Base-by-base conservation (phyloP, 805 yeast genomes). In the Saccharomyces paradoxus region DNA sequence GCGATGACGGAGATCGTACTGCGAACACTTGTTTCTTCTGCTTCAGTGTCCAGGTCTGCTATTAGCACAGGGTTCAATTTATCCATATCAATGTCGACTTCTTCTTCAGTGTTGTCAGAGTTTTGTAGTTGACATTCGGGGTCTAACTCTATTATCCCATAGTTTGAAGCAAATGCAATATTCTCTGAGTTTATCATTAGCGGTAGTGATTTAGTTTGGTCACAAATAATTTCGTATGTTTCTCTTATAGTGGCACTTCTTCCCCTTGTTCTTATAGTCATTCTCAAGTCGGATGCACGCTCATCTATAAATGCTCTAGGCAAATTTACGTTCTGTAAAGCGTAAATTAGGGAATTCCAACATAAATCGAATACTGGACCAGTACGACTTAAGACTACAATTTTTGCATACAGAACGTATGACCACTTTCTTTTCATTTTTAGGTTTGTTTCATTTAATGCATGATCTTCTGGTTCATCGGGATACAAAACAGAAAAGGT, bases 281-380 rank as follows among this genome's bases (percentile, higher is more conserved):
- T 77, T 55, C 77, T 74, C 57, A 81, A 67, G 63, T 77, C 78
- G 49, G 75, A 76, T 32, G 78, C 81, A 57, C 75, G 77, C 68
- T 86, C 90, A 59, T 86, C 88, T 48, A 84, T 71, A 58, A 79
- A 85, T 5, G 88, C 82, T 41, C 77, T 70, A 2, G 97, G 97
- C 30, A 91, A 73, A 58, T 73, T 72, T 2, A 83, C 78, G 52
- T 77, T 74, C 53, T 76, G 66, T 53, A 91, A 71, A 0, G 96
- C 94, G 31, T 77, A 72, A 4, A 86, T 64, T 26, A 89, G 68
- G 2, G 91, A 80, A 22, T 78, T 80, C 82, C 90, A 86, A 49
- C 87, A 84, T 10, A 85, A 70, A 63, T 90, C 97, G 62, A 83
- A 84, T 28, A 86, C 72, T 2, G 97, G 95, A 0, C 96, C 96